Evolutionary conservation across 1,139 yeast genomes (phyloP).

Genomic region (Suhomyces panamericanus): DNA sequence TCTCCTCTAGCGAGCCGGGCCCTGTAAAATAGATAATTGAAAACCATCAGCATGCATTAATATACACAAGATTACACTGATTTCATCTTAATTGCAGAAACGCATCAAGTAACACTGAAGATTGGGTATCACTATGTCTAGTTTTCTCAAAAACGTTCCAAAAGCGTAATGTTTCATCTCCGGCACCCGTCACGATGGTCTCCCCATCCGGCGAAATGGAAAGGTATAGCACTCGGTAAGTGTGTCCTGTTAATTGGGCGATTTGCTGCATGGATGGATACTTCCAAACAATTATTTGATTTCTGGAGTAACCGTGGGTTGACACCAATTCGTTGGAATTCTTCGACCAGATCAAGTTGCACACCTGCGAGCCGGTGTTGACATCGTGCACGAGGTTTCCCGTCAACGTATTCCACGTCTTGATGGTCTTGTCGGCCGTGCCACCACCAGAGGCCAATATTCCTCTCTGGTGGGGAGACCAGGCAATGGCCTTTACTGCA

Average conservation of each 20-base stretch:
- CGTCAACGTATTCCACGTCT: conserved; percentile 88
- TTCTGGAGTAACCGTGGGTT: conserved; percentile 91
- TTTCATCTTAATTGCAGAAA: conserved; percentile 69
- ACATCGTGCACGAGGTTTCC: conserved; percentile 74
- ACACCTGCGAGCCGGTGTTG: conserved; percentile 94
- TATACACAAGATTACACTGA: conserved; percentile 2
- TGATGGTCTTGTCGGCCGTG: conserved; percentile 86
- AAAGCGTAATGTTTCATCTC: conserved; percentile 91
- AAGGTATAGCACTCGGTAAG: conserved; percentile 85
- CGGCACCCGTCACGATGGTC: conserved; percentile 98
- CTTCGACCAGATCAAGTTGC: conserved; percentile 90
- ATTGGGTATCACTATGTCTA: conserved; percentile 55
- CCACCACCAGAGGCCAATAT: conserved; percentile 96
- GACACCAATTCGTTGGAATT: conserved; percentile 91
- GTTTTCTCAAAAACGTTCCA: conserved; percentile 90
- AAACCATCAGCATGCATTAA: conserved; percentile 1
- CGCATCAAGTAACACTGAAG: conserved; percentile 72
- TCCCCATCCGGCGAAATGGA: conserved; percentile 97
- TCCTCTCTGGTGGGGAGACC: conserved; percentile 98
- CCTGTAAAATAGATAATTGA: background rate
- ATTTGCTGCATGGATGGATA: conserved; percentile 91
- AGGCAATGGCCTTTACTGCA: conserved; percentile 93
- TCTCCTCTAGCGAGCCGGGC: conserved; percentile 18
- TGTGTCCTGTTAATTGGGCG: conserved; percentile 92
- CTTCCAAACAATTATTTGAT: conserved; percentile 93